A percentile compares a stretch with the other conserved stretches of the same genome.
Evolutionary conservation across 2,329 filamentous ascomycete species (phyloP).

Genomic region (Podosphaera aphanis): DNA sequence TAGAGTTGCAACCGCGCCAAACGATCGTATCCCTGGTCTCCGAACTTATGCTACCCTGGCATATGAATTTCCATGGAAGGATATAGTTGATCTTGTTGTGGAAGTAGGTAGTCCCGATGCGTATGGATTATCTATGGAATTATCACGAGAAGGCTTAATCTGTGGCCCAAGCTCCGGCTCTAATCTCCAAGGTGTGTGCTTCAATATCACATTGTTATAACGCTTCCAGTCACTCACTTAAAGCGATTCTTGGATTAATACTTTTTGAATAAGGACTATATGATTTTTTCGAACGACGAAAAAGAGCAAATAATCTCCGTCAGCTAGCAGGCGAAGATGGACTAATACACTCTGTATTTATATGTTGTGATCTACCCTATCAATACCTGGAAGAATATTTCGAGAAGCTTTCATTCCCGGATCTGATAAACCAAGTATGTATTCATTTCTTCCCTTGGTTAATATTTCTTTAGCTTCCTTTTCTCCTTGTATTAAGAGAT

Average conservation of each 20-base stretch:
- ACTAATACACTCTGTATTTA: constrained; percentile 22
- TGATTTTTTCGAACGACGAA: constrained; percentile 25
- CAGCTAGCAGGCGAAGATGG: background rate
- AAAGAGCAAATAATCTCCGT: constrained; percentile 9
- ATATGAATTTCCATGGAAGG: constrained; percentile 30
- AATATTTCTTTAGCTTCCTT: background rate
- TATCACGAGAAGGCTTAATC: constrained; percentile 32
- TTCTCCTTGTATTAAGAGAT: no score
- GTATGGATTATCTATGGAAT: constrained; percentile 26
- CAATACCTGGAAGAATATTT: constrained; percentile 39
- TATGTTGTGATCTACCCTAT: constrained; percentile 40
- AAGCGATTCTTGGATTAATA: no score
- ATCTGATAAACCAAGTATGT: background rate
- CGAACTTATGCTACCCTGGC: background rate
- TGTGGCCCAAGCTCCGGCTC: constrained; percentile 38
- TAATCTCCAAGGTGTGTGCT: constrained; percentile 18
- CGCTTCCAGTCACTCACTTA: no score
- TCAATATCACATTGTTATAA: background rate
- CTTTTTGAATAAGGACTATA: constrained; percentile 15
- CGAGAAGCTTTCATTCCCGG: constrained; percentile 21
- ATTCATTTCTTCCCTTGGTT: background rate
- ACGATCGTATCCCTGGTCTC: no score
- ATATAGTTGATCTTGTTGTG: constrained; percentile 29
- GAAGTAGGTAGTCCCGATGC: constrained; percentile 31
- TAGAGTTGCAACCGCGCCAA: no score